Percentiles rank a stretch among this genome's conserved stretches.
These are phyloP conservation scores for Aspergillus conjunctus DNA, from an alignment of 495 filamentous ascomycete species.

Conservation along the genomic window DNA sequence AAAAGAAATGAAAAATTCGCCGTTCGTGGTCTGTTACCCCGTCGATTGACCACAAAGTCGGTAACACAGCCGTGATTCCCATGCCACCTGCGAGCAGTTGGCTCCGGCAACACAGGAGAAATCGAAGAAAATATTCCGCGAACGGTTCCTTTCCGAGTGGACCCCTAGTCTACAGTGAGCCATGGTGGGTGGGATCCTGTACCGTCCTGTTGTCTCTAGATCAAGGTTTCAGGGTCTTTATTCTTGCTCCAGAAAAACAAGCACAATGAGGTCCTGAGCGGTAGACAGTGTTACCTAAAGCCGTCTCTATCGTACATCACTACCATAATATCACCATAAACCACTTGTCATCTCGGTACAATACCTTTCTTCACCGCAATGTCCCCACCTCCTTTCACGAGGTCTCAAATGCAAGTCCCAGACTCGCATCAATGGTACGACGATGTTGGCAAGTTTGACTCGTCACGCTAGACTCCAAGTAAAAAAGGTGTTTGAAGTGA, in stretches of 20 bases:
- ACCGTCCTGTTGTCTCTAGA: background rate
- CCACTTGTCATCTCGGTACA: background rate
- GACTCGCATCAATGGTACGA: slow-evolving; percentile 14
- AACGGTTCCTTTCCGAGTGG: slow-evolving; percentile 16
- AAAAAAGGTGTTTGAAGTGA: background rate
- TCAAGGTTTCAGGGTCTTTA: background rate
- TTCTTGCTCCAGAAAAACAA: background rate
- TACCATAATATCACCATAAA: background rate
- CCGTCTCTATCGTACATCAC: background rate
- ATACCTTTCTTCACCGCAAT: background rate
- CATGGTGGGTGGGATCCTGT: background rate
- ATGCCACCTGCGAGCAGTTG: slow-evolving; percentile 4
- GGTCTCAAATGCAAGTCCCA: slow-evolving; percentile 6
- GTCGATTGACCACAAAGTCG: slow-evolving; percentile 9
- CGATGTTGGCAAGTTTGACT: background rate
- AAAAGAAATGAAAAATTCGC: slow-evolving; percentile 16
- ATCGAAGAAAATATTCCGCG: slow-evolving; percentile 20
- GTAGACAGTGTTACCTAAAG: too few relatives aligned
- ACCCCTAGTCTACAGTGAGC: slow-evolving; percentile 5
- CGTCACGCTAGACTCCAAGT: background rate
- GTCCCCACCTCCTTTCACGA: background rate
- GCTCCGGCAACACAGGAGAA: slow-evolving; percentile 15
- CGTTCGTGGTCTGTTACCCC: slow-evolving; percentile 5
- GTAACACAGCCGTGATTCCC: slow-evolving; percentile 20
- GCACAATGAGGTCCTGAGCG: too few relatives aligned